Evolutionary conservation across 441 rosid genomes (phyloP), one percentile per base, ranked within the genome.

Genomic region (Theobroma grandiflorum): DNA sequence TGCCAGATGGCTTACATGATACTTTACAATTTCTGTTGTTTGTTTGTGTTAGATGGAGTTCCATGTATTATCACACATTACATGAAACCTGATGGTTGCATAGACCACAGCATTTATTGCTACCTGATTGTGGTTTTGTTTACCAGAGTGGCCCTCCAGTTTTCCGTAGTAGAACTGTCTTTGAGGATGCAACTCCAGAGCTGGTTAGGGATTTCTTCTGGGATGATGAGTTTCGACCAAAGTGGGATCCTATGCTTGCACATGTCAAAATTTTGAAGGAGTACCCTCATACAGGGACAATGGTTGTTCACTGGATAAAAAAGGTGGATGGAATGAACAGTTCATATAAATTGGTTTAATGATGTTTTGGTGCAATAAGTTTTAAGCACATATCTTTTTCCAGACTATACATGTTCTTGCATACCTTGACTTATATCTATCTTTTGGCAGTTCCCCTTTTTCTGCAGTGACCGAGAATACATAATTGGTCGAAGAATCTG

Each of bases 181-280:
- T 91, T 81, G 99, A 96, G 88, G 97, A 91, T 86, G 98, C 93
- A 74, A 88, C 89, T 37, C 92, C 96, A 11, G 97, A 93, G 33
- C 74, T 93, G 85, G 97, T 92, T 45, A 90, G 97, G 85, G 98
- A 96, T 86, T 96, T 96, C 91, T 96, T 96, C 83, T 96, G 99
- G 98, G 99, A 96, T 82, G 98, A 96, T 80, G 99, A 93, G 68
- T 96, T 94, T 86, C 89, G 99, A 43, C 92, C 93, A 6, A 94
- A 96, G 82, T 96, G 99, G 98, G 99, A 96, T 88, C 90, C 92
- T 38, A 94, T 96, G 99, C 97, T 96, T 82, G 81, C 91, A 37
- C 83, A 90, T 85, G 85, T 86, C 79, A 93, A 91, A 71, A 91
- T 91, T 37, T 85, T 96, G 78, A 92, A 92, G 84, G 98, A 94